A percentile compares a stretch with the other conserved stretches of the same genome.
Conservation (phyloP, 768 basidiomycete genomes). For the Leccinum sublutescens region DNA sequence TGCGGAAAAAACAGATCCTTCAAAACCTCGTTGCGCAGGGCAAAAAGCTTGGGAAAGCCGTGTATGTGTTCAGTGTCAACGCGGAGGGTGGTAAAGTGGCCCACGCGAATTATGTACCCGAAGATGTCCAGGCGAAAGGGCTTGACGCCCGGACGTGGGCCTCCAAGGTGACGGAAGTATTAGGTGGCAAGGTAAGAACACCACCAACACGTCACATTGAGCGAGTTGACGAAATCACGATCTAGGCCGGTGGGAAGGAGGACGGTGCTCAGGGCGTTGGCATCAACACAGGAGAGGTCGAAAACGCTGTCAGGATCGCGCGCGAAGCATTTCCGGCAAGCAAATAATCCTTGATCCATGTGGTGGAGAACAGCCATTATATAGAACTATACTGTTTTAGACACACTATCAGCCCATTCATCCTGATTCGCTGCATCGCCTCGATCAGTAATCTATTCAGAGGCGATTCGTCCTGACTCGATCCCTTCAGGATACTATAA, state of each 20-base stretch:
- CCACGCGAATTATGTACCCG: conserved; percentile 82
- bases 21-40: conserved; percentile 73
- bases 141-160: conserved; percentile 92
- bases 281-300: conserved; percentile 53
- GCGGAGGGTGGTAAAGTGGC: conserved; percentile 68
- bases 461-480: conserved; percentile 3
- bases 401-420: not conserved
- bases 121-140: conserved; percentile 57
- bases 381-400: not conserved
- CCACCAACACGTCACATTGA: not conserved
- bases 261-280: conserved; percentile 92
- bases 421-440: not conserved
- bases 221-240: conserved; percentile 9
- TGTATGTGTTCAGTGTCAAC: conserved; percentile 88
- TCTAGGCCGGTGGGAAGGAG: conserved; percentile 91
- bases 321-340: conserved; percentile 35
- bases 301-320: conserved; percentile 66
- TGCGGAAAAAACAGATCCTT: conserved; percentile 49
- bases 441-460: not conserved
- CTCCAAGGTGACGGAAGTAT: conserved; percentile 63
- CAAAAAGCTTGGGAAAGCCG: conserved; percentile 78
- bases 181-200: conserved; percentile 86
- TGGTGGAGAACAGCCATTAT: not conserved
- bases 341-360: conserved; percentile 9
- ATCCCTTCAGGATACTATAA: not conserved